phyloP scores from a whole-genome alignment of 2,329 filamentous ascomycete genomes.

The Cercospora brassicicola region DNA sequence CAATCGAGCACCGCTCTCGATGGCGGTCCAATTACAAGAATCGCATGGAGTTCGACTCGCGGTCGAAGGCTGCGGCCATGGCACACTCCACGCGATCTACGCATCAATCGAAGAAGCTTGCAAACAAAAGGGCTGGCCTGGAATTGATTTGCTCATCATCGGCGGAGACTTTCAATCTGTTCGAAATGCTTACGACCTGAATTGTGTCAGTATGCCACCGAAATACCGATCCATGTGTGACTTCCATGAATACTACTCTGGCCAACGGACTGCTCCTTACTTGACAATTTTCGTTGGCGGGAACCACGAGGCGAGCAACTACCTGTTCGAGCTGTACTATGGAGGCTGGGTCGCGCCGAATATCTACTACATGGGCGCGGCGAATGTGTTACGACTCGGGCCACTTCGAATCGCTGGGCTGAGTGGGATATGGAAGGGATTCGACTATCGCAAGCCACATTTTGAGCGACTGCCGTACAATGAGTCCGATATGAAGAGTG shows the following conservation, averaged over 20 bases:
- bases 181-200: conserved; percentile 83
- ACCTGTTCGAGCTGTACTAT: conserved; percentile 90
- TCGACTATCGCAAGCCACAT: conserved; percentile 81
- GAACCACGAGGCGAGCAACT: conserved; percentile 90
- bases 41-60: conserved; percentile 64
- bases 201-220: conserved; percentile 81
- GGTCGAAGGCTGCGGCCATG: conserved; percentile 89
- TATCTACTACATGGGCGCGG: conserved; percentile 94
- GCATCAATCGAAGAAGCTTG: conserved; percentile 70
- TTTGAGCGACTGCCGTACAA: conserved; percentile 84
- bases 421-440: conserved; percentile 92
- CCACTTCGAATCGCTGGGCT: conserved; percentile 84
- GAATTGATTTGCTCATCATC: conserved; percentile 87
- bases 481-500: conserved; percentile 70
- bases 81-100: conserved; percentile 88
- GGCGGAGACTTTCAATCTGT: conserved; percentile 94
- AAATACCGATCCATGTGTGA: conserved; percentile 89
- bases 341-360: conserved; percentile 96
- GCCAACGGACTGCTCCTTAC: conserved; percentile 73
- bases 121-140: conserved; percentile 71
- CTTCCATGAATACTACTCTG: conserved; percentile 92
- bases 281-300: conserved; percentile 90
- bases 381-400: conserved; percentile 82
- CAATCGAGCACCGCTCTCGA: background rate
- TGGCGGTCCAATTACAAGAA: conserved; percentile 5